Base-by-base conservation (phyloP, 768 basidiomycete species). In the Phaffia tasmanica region DNA sequence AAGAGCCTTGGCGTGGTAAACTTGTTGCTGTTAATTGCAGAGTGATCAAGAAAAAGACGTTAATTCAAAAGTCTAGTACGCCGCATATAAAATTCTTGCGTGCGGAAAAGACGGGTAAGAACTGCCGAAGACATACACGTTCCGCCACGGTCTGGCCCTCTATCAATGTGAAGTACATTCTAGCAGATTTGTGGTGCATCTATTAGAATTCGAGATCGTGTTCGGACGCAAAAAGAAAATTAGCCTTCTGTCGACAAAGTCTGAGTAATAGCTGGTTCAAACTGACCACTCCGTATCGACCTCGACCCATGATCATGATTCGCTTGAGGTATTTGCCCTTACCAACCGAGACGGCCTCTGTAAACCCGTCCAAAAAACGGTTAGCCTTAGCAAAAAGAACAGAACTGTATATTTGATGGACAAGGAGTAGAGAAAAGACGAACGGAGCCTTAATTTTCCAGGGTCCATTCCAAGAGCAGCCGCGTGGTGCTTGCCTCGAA, bases 401-500 rank as follows among this genome's bases (percentile, higher is more conserved):
- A 21, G 50, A 35, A 27, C 19, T 23, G 21, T 48, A 48, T 5
- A 42, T 21, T 16, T 8, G 18, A 7, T 3, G 19, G 11, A 6
- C 11, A n/a, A 15, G 42, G 16, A 29, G 8, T 60, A 16, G 2
- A 18, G 11, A 4, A 57, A 16, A 3, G 1, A 83, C 89, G 73
- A 71, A 94, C 92, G 81, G 71, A 98, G 85, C 65, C 94, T 79
- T 58, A 98, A 82, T 72, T 84, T 86, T 32, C 80, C 80, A 65
- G 83, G 77, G 55, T 85, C 79, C 73, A 98, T 78, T 35, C 82
- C 83, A 78, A 93, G 91, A 73, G 86, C 85, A 49, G 84, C 80
- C 0, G 93, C 94, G 72, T 93, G 87, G 73, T 91, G 84, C 73
- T 88, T 86, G 2, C 91, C 92, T 0, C 87, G 83, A 16, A 83